Evolutionary conservation across 208 protist genomes (phyloP), one percentile per base, ranked within the genome.

Genomic region (Leishmania gerbilli): DNA sequence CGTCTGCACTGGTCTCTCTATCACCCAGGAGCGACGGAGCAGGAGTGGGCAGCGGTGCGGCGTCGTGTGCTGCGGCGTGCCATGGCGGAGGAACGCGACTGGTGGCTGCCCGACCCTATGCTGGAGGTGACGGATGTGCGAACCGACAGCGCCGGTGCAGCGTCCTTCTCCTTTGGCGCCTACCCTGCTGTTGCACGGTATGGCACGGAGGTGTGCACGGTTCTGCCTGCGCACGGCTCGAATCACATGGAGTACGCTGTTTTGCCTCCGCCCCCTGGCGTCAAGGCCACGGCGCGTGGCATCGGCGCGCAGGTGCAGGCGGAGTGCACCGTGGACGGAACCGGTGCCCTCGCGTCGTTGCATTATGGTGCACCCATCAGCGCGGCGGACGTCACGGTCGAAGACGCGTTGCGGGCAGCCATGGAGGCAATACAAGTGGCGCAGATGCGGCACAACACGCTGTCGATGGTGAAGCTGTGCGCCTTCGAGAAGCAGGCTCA

Each of bases 41-140:
- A 84, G 56, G 95, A 97, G 90, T 97, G 95, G 95, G 90, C 92
- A 37, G 74, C 77, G 42, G 91, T 81, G 47, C 92, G 95, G 49
- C 89, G 93, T 21, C 51, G 64, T 55, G 93, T 93, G 47, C 87
- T 97, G n/a, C 62, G 86, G 56, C 76, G 75, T 47, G 93, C 95
- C 11, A 89, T 95, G 82, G 58, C 69, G 24, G 76, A 85, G 49
- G 92, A 96, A 77, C 91, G 93, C 15, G 93, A 96, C 79, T 97
- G 95, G 93, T 97, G 92, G 93, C 62, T 92, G 71, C 69, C 85
- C 7, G 93, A 97, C 80, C 90, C 92, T 60, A 89, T 96, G 49
- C 84, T 97, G n/a, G 86, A 93, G 65, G 90, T 95, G 56, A 60
- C 58, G 17, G 91, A 93, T 74, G 71, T 87, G 13, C 77, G 87